Conservation (phyloP, 768 basidiomycete genomes). For the Suillus ampliporus region DNA sequence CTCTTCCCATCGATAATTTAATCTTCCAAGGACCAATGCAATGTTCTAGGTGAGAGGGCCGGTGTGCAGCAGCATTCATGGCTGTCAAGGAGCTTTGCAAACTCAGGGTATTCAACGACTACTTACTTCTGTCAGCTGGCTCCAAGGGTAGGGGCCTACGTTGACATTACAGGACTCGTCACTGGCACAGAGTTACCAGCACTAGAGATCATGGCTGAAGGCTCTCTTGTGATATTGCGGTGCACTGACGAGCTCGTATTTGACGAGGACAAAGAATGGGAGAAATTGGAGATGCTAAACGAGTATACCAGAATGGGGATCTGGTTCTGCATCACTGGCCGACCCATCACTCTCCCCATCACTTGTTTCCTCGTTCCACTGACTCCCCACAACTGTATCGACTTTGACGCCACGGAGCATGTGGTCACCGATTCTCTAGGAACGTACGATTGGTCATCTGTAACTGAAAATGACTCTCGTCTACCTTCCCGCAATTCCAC, state of each 20-base stretch:
- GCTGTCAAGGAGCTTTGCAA: constrained; percentile 73
- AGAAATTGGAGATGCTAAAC: constrained; percentile 59
- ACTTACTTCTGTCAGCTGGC: constrained; percentile 73
- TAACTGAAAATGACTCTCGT: constrained; percentile 55
- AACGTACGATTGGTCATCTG: constrained; percentile 56
- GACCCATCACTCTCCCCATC: constrained; percentile 54
- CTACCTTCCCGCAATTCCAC: no score
- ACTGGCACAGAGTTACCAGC: constrained; percentile 64
- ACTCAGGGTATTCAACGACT: constrained; percentile 82
- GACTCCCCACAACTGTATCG: constrained; percentile 50
- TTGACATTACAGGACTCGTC: constrained; percentile 62
- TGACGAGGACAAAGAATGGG: constrained; percentile 49
- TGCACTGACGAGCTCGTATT: constrained; percentile 55
- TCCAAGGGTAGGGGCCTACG: constrained; percentile 49
- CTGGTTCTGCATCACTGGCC: constrained; percentile 66
- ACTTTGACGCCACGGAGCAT: constrained; percentile 60
- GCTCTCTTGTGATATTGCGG: constrained; percentile 43
- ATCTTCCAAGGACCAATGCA: constrained; percentile 62
- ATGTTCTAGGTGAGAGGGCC: constrained; percentile 79
- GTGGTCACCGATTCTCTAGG: constrained; percentile 57
- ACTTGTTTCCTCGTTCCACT: constrained; percentile 74
- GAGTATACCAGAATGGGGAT: constrained; percentile 67
- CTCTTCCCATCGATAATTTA: constrained; percentile 59
- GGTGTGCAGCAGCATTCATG: constrained; percentile 79
- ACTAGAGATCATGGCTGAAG: constrained; percentile 48